phyloP scores from a whole-genome alignment of 1,139 yeast genomes.

The Spencermartinsiella ligniputridi region DNA sequence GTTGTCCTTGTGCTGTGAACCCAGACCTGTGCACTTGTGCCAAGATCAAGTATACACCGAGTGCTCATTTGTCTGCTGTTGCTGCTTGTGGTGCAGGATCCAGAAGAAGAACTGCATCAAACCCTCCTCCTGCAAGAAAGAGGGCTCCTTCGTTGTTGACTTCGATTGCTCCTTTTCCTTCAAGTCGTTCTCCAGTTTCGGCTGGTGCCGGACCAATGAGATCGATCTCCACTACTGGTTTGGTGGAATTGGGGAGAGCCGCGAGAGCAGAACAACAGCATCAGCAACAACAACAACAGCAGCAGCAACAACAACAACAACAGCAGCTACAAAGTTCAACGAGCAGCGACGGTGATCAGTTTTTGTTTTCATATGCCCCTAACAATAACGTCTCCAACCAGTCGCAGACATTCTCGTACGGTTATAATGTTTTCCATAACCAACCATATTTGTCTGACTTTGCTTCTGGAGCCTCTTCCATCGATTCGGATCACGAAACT shows the following conservation, averaged over 20 bases:
- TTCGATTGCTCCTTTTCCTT: neutral
- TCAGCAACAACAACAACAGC: constrained; percentile 2
- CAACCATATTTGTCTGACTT: constrained; percentile 1
- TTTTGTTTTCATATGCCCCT: neutral
- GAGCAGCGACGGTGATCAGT: neutral
- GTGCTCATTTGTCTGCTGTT: neutral
- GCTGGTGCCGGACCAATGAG: constrained; percentile 4
- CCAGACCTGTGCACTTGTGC: constrained; percentile 56
- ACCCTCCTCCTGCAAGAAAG: constrained; percentile 15
- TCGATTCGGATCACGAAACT: neutral
- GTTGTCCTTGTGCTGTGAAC: constrained; percentile 55
- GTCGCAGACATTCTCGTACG: neutral
- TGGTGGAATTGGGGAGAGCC: constrained; percentile 1
- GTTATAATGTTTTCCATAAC: neutral
- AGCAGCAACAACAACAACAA: neutral
- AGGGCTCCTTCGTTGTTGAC: constrained; percentile 5
- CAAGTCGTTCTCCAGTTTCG: constrained; percentile 2
- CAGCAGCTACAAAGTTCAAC: neutral
- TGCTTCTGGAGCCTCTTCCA: constrained; percentile 1
- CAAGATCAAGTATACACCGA: constrained; percentile 28
- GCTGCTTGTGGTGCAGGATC: neutral
- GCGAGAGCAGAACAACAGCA: constrained; percentile 2
- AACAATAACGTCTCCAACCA: neutral
- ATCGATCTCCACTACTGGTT: constrained; percentile 14
- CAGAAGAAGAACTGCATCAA: constrained; percentile 12